Evolutionary conservation across 345 rosid species (phyloP), one percentile per base, ranked within the genome.

Genomic region (Stellera chamaejasme): DNA sequence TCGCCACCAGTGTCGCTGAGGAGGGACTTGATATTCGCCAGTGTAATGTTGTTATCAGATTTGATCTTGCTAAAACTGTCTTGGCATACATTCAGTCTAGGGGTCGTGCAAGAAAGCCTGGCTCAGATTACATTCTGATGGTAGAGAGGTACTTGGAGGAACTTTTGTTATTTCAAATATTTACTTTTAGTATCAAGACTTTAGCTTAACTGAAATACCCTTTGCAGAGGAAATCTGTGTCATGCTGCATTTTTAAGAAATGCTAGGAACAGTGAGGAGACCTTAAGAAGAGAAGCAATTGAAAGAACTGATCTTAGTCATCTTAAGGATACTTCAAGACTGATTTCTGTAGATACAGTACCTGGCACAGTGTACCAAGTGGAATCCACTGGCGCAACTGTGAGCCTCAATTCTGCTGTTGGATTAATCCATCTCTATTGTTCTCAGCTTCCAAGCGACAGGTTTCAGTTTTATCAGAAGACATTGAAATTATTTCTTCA

Each of bases 91-190:
- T 93, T 72, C 99, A 93, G 77, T 93, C 99, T 0, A 86, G 99
- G 63, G 99, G 99, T 59, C 89, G 99, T 71, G 99, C 99, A 52
- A 82, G 99, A 78, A 93, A 93, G 75, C 97, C 99, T 69, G 99
- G 99, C 44, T 93, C 99, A 68, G 94, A 84, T 82, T 93, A 93
- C 58, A 87, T 93, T 67, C 84, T 93, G 77, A 93, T 93, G 99
- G 86, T 83, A 70, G 99, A 93, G 81, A 89, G 99, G 99, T 93
- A 75, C 45, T 62, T 11, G 11, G 36, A 16, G 47, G 52, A 42
- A 55, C 43, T 62, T 11, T 53, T 58, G 23, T 42, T n/a, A 6
- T 26, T 28, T 54, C 59, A 39, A 27, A 12, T n/a, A 50, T 50
- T 48, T 19, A 36, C 48, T 59, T 57, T 48, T 14, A 41, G 27